Conservation (phyloP, 345 rosid species). For the Citrus reticulata region DNA sequence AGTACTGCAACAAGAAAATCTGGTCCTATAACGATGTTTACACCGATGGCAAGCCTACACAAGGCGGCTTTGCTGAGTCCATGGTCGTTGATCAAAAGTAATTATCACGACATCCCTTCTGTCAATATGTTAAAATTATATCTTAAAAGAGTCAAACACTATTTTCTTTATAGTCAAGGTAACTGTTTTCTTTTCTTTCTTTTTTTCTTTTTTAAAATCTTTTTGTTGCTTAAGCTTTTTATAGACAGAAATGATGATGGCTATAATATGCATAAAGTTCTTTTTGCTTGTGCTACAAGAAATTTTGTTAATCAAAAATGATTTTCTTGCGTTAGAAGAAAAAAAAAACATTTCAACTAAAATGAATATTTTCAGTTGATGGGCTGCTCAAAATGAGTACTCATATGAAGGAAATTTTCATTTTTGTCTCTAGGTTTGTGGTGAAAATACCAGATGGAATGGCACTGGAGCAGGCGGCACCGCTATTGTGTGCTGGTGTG, state of each 20-base stretch:
- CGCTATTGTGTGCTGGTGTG: constrained; percentile 80
- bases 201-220: no score
- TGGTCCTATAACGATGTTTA: constrained; percentile 52
- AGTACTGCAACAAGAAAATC: constrained; percentile 55
- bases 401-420: not conserved
- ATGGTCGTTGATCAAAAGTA: constrained; percentile 63
- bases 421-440: constrained; percentile 52
- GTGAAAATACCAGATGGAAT: constrained; percentile 87
- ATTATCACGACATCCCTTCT: not conserved
- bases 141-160: not conserved
- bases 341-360: not conserved
- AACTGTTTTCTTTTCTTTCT: no score
- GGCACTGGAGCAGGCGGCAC: constrained; percentile 86
- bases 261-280: not conserved
- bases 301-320: not conserved
- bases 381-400: not conserved
- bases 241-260: not conserved
- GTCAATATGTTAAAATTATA: not conserved
- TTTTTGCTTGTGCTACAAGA: not conserved
- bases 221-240: no score
- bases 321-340: not conserved
- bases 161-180: not conserved
- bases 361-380: not conserved
- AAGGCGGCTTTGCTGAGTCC: constrained; percentile 53
- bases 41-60: constrained; percentile 49